A percentile compares a stretch with the other conserved stretches of the same genome.
These are phyloP conservation scores for Cercospora beticola DNA, from an alignment of 2,329 filamentous ascomycete genomes.

Conservation along the genomic window DNA sequence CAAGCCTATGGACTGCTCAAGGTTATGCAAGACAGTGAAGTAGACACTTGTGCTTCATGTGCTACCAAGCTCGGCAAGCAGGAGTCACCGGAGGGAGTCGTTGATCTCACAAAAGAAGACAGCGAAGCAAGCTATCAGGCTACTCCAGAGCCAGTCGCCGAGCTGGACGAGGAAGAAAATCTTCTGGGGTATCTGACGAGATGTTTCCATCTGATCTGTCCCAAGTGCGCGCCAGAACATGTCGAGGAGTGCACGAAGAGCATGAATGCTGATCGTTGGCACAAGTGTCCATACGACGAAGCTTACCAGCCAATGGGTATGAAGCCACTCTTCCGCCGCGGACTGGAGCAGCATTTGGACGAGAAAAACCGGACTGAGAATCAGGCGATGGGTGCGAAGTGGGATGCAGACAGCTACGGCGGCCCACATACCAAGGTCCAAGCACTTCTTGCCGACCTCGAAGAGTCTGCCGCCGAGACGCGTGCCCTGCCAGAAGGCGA, in stretches of 20 bases:
- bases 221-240: constrained; percentile 65
- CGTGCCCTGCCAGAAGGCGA: constrained; percentile 58
- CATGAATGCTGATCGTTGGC: constrained; percentile 46
- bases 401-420: constrained; percentile 64
- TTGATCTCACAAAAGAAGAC: constrained; percentile 46
- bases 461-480: constrained; percentile 63
- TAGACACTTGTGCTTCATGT: constrained; percentile 72
- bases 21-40: constrained; percentile 78
- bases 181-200: constrained; percentile 76
- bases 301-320: constrained; percentile 62
- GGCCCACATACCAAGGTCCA: constrained; percentile 92
- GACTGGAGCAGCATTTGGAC: constrained; percentile 48
- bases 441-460: constrained; percentile 73
- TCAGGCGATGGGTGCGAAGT: constrained; percentile 53
- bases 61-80: constrained; percentile 62
- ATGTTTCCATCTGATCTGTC: constrained; percentile 84
- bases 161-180: constrained; percentile 57
- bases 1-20: constrained; percentile 84
- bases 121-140: constrained; percentile 53
- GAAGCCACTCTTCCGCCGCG: constrained; percentile 65
- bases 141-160: constrained; percentile 45
- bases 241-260: constrained; percentile 42
- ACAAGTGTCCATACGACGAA: constrained; percentile 69
- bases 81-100: constrained; percentile 41
- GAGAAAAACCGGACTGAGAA: constrained; percentile 51